Conservation (phyloP, 2,329 filamentous ascomycete genomes). For the Didymosphaeria variabile region DNA sequence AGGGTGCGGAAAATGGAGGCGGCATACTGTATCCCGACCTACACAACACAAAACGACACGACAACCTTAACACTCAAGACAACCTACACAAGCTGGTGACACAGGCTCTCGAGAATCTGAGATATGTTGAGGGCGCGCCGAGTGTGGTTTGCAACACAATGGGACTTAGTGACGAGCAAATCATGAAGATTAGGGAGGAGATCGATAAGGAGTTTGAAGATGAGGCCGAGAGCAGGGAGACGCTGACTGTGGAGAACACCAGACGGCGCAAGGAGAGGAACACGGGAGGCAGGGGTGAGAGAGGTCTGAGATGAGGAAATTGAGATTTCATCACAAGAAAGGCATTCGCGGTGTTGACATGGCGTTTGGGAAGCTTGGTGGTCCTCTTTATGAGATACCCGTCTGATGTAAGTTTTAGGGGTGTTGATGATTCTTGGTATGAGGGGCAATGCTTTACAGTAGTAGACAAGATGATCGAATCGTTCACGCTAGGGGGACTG, state of each 20-base stretch:
- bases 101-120: slow-evolving; percentile 83
- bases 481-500: not conserved
- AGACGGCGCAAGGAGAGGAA: slow-evolving; percentile 56
- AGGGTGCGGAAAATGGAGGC: slow-evolving; percentile 74
- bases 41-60: slow-evolving; percentile 74
- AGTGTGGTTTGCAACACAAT: slow-evolving; percentile 79
- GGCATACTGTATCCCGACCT: slow-evolving; percentile 84
- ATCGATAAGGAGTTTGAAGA: slow-evolving; percentile 74
- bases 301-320: slow-evolving; percentile 30
- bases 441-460: not conserved
- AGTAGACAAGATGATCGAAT: not conserved
- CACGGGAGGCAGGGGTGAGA: slow-evolving; percentile 55
- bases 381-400: slow-evolving; percentile 15
- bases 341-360: not conserved
- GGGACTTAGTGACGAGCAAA: slow-evolving; percentile 75
- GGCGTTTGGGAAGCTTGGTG: slow-evolving; percentile 1
- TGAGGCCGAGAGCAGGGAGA: slow-evolving; percentile 67
- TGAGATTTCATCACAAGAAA: not conserved
- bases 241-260: slow-evolving; percentile 61
- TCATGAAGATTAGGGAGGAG: slow-evolving; percentile 67
- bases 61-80: slow-evolving; percentile 82
- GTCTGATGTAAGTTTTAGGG: not conserved
- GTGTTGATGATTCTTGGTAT: not conserved
- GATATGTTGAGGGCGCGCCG: slow-evolving; percentile 84
- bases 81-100: slow-evolving; percentile 79